Evolutionary conservation across 345 rosid genomes (phyloP).

Genomic region (Tarenaya hassleriana): DNA sequence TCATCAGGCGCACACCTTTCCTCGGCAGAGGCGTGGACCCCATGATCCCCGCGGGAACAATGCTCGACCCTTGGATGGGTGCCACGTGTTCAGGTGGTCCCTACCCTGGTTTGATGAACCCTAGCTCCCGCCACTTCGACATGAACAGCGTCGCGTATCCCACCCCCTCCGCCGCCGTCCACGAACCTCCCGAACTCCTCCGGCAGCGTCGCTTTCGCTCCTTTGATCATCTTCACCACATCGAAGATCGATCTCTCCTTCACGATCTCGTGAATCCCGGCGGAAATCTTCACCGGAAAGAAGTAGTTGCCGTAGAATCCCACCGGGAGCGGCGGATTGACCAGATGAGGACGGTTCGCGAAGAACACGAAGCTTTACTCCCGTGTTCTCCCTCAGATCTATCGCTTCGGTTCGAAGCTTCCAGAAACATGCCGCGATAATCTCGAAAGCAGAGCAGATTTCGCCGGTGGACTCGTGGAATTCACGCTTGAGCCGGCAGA

Average conservation of each 20-base stretch:
- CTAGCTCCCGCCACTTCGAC: constrained; percentile 60
- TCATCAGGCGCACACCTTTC: constrained; percentile 59
- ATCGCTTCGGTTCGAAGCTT: constrained; percentile 34
- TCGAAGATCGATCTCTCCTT: constrained; percentile 26
- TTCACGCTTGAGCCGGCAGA: constrained; percentile 34
- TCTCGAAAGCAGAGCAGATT: constrained; percentile 52
- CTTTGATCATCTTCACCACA: constrained; percentile 42
- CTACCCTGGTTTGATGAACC: constrained; percentile 69
- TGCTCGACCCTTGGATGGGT: constrained; percentile 46
- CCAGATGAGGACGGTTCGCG: constrained; percentile 45
- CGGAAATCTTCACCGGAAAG: constrained; percentile 49
- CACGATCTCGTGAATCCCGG: constrained; percentile 26
- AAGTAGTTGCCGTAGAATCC: constrained; percentile 76
- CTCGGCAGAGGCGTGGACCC: constrained; percentile 46
- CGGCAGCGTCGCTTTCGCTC: constrained; percentile 40
- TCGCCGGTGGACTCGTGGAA: constrained; percentile 31
- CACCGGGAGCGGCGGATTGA: constrained; percentile 45
- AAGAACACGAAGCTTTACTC: constrained; percentile 55
- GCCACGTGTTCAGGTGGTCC: constrained; percentile 47
- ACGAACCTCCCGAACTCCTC: constrained; percentile 33
- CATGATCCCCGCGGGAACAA: constrained; percentile 53
- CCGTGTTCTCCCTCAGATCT: constrained; percentile 20
- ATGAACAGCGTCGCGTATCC: constrained; percentile 48
- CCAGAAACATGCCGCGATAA: constrained; percentile 50
- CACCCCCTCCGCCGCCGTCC: constrained; percentile 38